Evolutionary conservation across 1,139 yeast species (phyloP).

Genomic region (Yamadazyma blattariae): DNA sequence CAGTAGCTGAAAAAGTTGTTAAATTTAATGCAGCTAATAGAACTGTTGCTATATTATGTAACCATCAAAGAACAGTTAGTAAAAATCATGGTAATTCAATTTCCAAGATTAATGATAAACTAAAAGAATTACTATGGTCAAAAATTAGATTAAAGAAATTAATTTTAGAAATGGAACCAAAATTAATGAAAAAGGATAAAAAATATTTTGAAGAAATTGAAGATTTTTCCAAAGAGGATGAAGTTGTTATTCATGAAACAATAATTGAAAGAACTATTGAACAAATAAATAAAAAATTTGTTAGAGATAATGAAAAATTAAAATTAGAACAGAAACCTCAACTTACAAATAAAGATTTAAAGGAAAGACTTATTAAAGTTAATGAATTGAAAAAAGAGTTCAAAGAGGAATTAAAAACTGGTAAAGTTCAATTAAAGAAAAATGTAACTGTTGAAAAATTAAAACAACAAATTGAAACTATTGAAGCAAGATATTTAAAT

Average conservation of each 20-base stretch:
- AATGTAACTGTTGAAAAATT: conserved; percentile 67
- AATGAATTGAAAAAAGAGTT: conserved; percentile 56
- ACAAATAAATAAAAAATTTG: conserved; percentile 60
- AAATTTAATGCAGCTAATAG: conserved; percentile 93
- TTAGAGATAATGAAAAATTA: conserved; percentile 74
- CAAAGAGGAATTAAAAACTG: conserved; percentile 58
- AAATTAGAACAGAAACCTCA: conserved; percentile 53
- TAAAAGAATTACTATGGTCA: conserved; percentile 82
- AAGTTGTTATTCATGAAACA: conserved; percentile 51
- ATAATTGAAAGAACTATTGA: conserved; percentile 62
- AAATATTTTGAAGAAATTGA: conserved; percentile 67
- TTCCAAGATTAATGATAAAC: conserved; percentile 71
- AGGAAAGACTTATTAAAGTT: conserved; percentile 57
- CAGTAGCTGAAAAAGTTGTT: conserved; percentile 83
- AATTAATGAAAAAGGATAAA: conserved; percentile 48
- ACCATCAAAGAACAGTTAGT: conserved; percentile 92
- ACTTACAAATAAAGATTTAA: conserved; percentile 51
- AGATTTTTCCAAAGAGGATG: conserved; percentile 68
- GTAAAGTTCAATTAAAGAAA: conserved; percentile 56
- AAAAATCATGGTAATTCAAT: conserved; percentile 81
- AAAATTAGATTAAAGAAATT: conserved; percentile 70
- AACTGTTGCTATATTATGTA: conserved; percentile 92
- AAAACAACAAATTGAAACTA: conserved; percentile 64
- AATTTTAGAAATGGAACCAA: conserved; percentile 64
- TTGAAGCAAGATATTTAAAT: conserved; percentile 68